phyloP scores from a whole-genome alignment of 169 alveolate species.

The Plasmodium inui region DNA sequence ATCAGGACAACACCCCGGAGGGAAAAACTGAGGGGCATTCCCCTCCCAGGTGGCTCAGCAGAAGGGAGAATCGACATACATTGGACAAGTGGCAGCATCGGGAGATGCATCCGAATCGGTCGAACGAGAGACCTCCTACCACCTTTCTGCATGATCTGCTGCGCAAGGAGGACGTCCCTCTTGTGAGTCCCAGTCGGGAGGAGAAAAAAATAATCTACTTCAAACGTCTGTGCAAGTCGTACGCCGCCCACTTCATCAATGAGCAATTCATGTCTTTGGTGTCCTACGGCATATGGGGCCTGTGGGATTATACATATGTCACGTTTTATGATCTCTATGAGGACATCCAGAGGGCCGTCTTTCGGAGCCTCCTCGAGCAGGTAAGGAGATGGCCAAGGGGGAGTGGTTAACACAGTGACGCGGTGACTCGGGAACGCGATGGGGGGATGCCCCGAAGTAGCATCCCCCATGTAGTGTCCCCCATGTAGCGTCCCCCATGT shows the following conservation, averaged over 20 bases:
- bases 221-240: slow-evolving; percentile 32
- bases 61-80: neutral
- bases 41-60: neutral
- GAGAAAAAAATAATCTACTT: slow-evolving; percentile 23
- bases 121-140: neutral
- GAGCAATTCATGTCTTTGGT: slow-evolving; percentile 61
- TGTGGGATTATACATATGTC: slow-evolving; percentile 57
- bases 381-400: neutral
- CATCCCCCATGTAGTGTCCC: too few species aligned
- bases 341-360: slow-evolving; percentile 29
- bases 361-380: slow-evolving; percentile 29
- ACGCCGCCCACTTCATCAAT: slow-evolving; percentile 49
- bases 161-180: neutral
- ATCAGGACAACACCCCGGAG: neutral
- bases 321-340: slow-evolving; percentile 68
- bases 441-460: too few species aligned
- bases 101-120: neutral
- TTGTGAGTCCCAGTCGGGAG: neutral
- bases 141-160: neutral
- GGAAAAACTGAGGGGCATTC: neutral
- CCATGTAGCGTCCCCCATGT: too few species aligned
- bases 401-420: neutral
- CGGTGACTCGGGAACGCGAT: neutral
- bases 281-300: slow-evolving; percentile 72
- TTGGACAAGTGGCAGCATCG: neutral